Evolutionary conservation across 805 yeast species (phyloP), one percentile per base, ranked within the genome.

Genomic region (Suhomyces faveliae): DNA sequence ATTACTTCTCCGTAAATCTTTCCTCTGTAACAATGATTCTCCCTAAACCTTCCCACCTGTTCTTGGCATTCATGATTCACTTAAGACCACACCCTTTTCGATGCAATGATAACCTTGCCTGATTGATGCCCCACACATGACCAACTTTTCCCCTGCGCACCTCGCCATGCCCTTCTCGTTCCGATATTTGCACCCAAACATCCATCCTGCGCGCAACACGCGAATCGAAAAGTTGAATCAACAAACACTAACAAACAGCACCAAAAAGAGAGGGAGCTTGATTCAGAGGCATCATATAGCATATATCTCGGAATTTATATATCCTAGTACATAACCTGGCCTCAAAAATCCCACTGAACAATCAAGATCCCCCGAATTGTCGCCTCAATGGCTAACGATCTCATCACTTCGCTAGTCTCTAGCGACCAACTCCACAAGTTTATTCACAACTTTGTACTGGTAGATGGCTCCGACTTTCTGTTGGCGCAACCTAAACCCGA

Each of bases 361-460:
- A 8, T 4, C 7, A 3, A 33, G 21, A 4, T 9, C 21, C 13
- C 10, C 12, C 10, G 5, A 6, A 33, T 11, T 17, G 5, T n/a
- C 12, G 30, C 30, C 30, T 24, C 8, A 15, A 27, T 27, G 30
- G 30, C 37, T 17, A 10, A 33, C 37, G 37, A 33, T 9, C 37
- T 17, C 37, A 33, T 9, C 21, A 33, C 37, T 15, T 4, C 37
- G 37, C 37, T 33, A 15, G 37, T 33, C 37, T 33, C 37, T 6
- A 33, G 21, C 21, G 40, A 37, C 17, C 40, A 37, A 20, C 40
- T 55, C 42, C 45, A 49, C 23, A 47, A 43, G 24, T 41, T 49
- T 44, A 42, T 47, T 43, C 43, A 51, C 42, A 50, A 41, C 29
- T 42, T 47, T 23, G 46, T 48, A 19, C 47, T 39, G 38, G 43